phyloP scores from a whole-genome alignment of 2,329 filamentous ascomycete species.

The Exophiala oligosperma region DNA sequence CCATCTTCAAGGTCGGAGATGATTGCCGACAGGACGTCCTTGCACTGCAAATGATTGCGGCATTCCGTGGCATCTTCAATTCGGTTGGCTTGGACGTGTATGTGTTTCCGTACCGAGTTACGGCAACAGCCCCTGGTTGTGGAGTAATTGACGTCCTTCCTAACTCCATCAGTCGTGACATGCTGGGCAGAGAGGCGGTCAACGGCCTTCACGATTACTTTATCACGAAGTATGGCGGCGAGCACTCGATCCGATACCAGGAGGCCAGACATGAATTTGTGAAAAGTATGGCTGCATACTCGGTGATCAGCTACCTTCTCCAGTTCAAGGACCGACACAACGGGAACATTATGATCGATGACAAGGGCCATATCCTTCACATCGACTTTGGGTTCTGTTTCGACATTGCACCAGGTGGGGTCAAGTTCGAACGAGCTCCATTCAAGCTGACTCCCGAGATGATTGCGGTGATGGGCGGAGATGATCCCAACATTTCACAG shows the following conservation, averaged over 20 bases:
- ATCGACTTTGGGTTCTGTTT: constrained; percentile 99
- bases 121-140: constrained; percentile 93
- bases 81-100: constrained; percentile 92
- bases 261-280: constrained; percentile 95
- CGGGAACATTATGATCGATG: constrained; percentile 99
- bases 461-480: constrained; percentile 94
- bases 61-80: constrained; percentile 96
- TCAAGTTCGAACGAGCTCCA: constrained; percentile 95
- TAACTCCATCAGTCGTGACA: constrained; percentile 96
- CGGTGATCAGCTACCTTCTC: constrained; percentile 90
- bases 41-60: constrained; percentile 95
- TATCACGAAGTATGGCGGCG: constrained; percentile 92
- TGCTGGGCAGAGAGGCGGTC: constrained; percentile 96
- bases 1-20: constrained; percentile 99
- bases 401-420: constrained; percentile 94
- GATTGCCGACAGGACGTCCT: constrained; percentile 97
- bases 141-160: constrained; percentile 97
- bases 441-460: constrained; percentile 98
- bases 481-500: constrained; percentile 67
- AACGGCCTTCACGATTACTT: constrained; percentile 99
- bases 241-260: constrained; percentile 93
- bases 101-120: constrained; percentile 96
- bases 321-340: constrained; percentile 99
- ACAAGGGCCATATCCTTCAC: constrained; percentile 93
- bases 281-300: constrained; percentile 99